A percentile compares a stretch with the other conserved stretches of the same genome.
phyloP scores from a whole-genome alignment of 176 grass and related monocot genomes.

The Poa annua region DNA sequence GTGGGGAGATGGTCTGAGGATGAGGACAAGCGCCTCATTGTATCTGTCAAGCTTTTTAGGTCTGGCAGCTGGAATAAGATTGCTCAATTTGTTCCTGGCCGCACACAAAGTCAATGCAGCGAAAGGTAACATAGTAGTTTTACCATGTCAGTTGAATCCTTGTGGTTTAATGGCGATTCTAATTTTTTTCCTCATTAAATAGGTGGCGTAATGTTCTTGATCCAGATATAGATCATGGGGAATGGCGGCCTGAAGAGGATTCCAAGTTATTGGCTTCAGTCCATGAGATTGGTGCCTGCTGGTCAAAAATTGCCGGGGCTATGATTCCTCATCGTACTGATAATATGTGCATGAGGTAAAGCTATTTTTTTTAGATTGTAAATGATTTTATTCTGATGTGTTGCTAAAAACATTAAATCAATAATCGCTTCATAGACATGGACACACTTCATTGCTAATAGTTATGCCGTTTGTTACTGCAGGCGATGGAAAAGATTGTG shows the following conservation, averaged over 20 bases:
- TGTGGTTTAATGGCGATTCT: constrained; percentile 33
- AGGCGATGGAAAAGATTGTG: constrained; percentile 71
- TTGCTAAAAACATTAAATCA: constrained; percentile 9
- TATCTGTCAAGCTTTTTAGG: constrained; percentile 74
- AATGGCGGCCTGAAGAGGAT: constrained; percentile 88
- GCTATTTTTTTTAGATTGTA: constrained; percentile 20
- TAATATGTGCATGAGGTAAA: constrained; percentile 87
- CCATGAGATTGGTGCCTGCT: constrained; percentile 60
- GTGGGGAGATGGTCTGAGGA: constrained; percentile 86
- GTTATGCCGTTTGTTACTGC: constrained; percentile 20
- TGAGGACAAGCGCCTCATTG: constrained; percentile 85
- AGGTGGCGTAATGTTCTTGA: constrained; percentile 94
- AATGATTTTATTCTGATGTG: constrained; percentile 22
- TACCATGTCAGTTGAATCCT: constrained; percentile 28
- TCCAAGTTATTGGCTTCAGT: constrained; percentile 66
- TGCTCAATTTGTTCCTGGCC: constrained; percentile 78
- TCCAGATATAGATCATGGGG: constrained; percentile 66
- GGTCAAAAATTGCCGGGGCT: constrained; percentile 70
- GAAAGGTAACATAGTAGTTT: constrained; percentile 68
- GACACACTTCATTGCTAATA: constrained; percentile 31
- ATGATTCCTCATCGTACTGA: constrained; percentile 82
- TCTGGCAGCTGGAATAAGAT: constrained; percentile 80
- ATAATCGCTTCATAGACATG: background rate
- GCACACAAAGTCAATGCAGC: constrained; percentile 74
- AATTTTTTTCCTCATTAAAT: constrained; percentile 38